A percentile compares a stretch with the other conserved stretches of the same genome.
phyloP scores from a whole-genome alignment of 2,329 filamentous ascomycete genomes.

The Fusarium armeniacum region DNA sequence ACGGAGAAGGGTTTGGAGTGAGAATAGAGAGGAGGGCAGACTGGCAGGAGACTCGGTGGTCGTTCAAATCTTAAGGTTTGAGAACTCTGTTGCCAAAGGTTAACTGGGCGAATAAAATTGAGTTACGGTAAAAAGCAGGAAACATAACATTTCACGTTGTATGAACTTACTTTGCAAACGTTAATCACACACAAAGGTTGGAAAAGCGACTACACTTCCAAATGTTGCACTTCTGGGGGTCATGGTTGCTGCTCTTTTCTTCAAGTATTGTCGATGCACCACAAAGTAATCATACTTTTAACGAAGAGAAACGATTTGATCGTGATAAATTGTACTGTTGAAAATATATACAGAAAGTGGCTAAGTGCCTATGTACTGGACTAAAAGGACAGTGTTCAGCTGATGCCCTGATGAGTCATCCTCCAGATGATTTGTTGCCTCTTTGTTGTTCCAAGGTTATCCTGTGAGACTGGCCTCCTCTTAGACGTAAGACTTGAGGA shows the following conservation, averaged over 20 bases:
- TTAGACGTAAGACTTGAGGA: conserved; percentile 44
- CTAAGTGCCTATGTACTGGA: not conserved
- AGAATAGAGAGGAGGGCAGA: conserved; percentile 28
- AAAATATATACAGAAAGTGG: conserved; percentile 5
- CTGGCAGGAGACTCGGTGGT: conserved; percentile 27
- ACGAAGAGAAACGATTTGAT: not conserved
- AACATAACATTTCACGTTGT: accelerated
- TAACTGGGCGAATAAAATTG: not conserved
- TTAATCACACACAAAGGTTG: too few species aligned
- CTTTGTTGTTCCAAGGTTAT: too few species aligned
- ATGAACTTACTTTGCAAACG: not conserved
- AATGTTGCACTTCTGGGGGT: too few species aligned
- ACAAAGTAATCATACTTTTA: too few species aligned
- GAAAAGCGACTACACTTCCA: too few species aligned
- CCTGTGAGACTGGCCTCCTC: not conserved
- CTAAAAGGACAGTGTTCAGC: not conserved
- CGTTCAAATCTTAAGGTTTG: conserved; percentile 12
- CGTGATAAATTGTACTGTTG: too few species aligned
- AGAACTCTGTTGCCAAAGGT: too few species aligned
- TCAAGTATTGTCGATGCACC: too few species aligned
- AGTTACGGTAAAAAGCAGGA: too few species aligned
- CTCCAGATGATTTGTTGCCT: not conserved
- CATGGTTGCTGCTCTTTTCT: too few species aligned
- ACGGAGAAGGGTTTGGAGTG: conserved; percentile 23
- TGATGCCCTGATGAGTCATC: accelerated